These are phyloP conservation scores for Erysiphe pulchra DNA, from an alignment of 2,329 filamentous ascomycete genomes.

Conservation along the genomic window DNA sequence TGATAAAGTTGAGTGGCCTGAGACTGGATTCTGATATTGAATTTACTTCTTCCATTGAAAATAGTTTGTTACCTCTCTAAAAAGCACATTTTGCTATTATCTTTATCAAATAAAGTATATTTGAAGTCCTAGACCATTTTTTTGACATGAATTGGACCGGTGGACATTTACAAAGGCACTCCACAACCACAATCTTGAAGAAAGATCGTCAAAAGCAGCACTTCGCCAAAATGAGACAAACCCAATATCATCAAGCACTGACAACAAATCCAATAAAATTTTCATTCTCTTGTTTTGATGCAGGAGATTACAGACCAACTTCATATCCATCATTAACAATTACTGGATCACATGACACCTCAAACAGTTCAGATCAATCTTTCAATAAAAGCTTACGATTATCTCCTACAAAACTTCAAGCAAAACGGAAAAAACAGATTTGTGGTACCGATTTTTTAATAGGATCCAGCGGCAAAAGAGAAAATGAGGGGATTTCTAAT, in stretches of 20 bases:
- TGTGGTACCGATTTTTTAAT: too few species aligned
- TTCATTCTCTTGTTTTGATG: not conserved
- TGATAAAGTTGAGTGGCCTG: too few species aligned
- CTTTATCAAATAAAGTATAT: too few species aligned
- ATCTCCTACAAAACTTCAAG: constrained; percentile 1
- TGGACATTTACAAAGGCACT: constrained; percentile 19
- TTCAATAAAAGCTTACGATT: not conserved
- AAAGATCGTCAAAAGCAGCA: constrained; percentile 20
- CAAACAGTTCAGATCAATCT: not conserved
- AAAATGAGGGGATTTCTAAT: not conserved
- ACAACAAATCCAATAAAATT: constrained; percentile 12
- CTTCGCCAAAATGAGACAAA: constrained; percentile 19
- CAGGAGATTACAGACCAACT: not conserved
- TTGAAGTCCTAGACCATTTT: too few species aligned
- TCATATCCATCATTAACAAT: not conserved
- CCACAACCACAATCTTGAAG: constrained; percentile 13
- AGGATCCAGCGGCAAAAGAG: too few species aligned
- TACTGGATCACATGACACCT: not conserved
- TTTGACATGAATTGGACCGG: constrained; percentile 24
- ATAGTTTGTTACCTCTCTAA: too few species aligned
- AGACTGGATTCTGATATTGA: too few species aligned
- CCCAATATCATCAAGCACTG: constrained; percentile 8
- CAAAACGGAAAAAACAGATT: not conserved
- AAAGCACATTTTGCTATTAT: too few species aligned
- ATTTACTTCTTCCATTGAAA: too few species aligned